Evolutionary conservation across 1,139 yeast genomes (phyloP), one percentile per base, ranked within the genome.

Genomic region (Saccharomyces hybrid): DNA sequence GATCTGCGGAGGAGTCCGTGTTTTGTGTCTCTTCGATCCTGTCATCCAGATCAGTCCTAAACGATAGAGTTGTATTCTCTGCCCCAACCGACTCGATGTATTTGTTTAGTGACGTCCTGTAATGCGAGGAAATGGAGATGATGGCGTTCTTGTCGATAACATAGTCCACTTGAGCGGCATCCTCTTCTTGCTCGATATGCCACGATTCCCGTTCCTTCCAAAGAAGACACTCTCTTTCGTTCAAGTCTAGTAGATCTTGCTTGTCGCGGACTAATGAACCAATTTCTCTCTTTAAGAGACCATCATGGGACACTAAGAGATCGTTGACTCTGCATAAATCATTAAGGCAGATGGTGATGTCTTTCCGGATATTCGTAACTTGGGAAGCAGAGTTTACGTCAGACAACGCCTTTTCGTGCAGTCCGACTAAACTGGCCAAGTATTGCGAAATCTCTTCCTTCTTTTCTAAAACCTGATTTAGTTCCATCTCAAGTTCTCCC

Each of bases 61-160:
- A 27, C 8, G 47, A 20, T 20, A 49, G 14, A 1, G 65, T 51
- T 7, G 68, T 64, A 49, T 64, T 61, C 2, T 52, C 50, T 7
- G 59, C 58, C 3, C 69, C 69, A 1, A 65, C 61, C 16, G 61
- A 27, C 41, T 60, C 64, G 34, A 66, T 58, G 50, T 66, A 67
- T 20, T 55, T 51, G 48, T 64, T 56, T 54, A 67, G 48, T 3
- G 46, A n/a, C 2, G 48, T 26, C 16, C 64, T 61, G 53, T 67
- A 63, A 7, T 56, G 53, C 2, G 61, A 54, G 29, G 50, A 53
- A 20, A 65, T 50, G n/a, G 50, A 48, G 2, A 63, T 51, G 4
- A 50, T 13, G 20, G 46, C 49, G n/a, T 42, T 14, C 28, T 26
- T 50, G 25, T 23, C 49, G 6, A 28, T 41, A 13, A 46, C 51